A percentile compares a stretch with the other conserved stretches of the same genome.
Evolutionary conservation across 2,329 filamentous ascomycete genomes (phyloP).

Genomic region (Curvularia eragrostidis): DNA sequence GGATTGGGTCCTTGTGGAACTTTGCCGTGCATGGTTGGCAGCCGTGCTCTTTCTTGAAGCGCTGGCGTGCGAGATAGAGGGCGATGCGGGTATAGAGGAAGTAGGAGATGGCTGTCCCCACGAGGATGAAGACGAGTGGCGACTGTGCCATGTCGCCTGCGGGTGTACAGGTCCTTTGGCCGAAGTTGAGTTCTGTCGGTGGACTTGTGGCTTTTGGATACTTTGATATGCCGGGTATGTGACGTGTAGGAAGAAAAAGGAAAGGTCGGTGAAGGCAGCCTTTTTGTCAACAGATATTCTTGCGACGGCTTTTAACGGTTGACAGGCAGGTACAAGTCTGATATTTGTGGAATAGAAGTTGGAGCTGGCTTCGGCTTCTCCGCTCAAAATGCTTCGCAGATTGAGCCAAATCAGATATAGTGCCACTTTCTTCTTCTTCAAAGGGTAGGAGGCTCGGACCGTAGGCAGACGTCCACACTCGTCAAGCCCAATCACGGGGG

Average conservation of each 20-base stretch:
- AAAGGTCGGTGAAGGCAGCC: background rate
- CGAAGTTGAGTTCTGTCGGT: background rate
- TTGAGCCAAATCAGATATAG: background rate
- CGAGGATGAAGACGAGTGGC: conserved; percentile 38
- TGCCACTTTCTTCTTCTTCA: background rate
- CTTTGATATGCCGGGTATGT: background rate
- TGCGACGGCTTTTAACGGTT: background rate
- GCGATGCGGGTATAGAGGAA: conserved; percentile 44
- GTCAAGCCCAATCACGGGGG: background rate
- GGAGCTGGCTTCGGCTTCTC: background rate
- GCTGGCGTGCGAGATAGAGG: conserved; percentile 47
- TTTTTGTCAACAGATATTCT: background rate
- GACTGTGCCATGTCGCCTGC: conserved; percentile 31
- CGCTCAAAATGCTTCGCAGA: background rate
- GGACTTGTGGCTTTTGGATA: background rate
- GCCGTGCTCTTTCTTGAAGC: conserved; percentile 53
- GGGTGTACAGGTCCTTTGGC: background rate
- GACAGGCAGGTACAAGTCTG: background rate
- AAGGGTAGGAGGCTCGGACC: background rate
- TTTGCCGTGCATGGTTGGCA: conserved; percentile 56
- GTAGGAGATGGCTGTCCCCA: conserved; percentile 45
- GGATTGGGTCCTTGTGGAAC: conserved; percentile 62
- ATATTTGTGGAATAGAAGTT: background rate
- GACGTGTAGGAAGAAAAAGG: background rate
- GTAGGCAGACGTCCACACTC: background rate